Conservation (phyloP, 805 yeast species). For the Metschnikowia sp. region DNA sequence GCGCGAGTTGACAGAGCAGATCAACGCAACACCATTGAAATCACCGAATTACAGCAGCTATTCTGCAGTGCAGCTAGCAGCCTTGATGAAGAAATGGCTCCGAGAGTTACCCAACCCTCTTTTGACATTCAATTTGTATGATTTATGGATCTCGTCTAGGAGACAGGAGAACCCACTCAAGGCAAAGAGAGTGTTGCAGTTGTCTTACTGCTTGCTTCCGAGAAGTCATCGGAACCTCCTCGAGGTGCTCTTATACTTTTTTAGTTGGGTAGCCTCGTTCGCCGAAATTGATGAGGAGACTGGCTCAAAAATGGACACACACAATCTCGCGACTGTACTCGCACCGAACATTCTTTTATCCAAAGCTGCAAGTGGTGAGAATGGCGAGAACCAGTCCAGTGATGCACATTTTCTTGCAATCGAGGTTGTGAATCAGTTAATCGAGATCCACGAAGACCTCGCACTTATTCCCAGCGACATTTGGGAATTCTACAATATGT, state of each 20-base stretch:
- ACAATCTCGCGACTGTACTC: slow-evolving; percentile 90
- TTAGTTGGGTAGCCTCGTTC: slow-evolving; percentile 95
- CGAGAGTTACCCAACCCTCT: slow-evolving; percentile 93
- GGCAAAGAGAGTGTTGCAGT: slow-evolving; percentile 54
- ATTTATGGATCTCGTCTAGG: slow-evolving; percentile 73
- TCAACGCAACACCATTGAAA: slow-evolving; percentile 69
- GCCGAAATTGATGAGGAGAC: slow-evolving; percentile 87
- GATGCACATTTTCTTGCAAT: slow-evolving; percentile 85
- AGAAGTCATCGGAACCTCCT: slow-evolving; percentile 75
- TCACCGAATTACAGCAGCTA: slow-evolving; percentile 72
- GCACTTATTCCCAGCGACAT: slow-evolving; percentile 72
- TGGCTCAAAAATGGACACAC: slow-evolving; percentile 90
- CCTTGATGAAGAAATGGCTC: slow-evolving; percentile 83
- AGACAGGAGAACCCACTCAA: slow-evolving; percentile 42
- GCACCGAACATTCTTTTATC: slow-evolving; percentile 86
- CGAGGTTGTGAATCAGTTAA: slow-evolving; percentile 82
- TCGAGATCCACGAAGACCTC: slow-evolving; percentile 76
- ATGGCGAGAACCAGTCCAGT: slow-evolving; percentile 35
- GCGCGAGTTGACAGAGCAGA: slow-evolving; percentile 65
- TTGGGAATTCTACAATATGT: slow-evolving; percentile 44
- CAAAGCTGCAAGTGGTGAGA: slow-evolving; percentile 36
- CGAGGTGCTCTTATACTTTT: slow-evolving; percentile 80
- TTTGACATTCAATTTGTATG: slow-evolving; percentile 70
- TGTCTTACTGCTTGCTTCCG: slow-evolving; percentile 76
- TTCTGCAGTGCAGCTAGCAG: slow-evolving; percentile 89